Evolutionary conservation across 768 basidiomycete genomes (phyloP), one percentile per base, ranked within the genome.

Genomic region (Auriscalpium microsporum): DNA sequence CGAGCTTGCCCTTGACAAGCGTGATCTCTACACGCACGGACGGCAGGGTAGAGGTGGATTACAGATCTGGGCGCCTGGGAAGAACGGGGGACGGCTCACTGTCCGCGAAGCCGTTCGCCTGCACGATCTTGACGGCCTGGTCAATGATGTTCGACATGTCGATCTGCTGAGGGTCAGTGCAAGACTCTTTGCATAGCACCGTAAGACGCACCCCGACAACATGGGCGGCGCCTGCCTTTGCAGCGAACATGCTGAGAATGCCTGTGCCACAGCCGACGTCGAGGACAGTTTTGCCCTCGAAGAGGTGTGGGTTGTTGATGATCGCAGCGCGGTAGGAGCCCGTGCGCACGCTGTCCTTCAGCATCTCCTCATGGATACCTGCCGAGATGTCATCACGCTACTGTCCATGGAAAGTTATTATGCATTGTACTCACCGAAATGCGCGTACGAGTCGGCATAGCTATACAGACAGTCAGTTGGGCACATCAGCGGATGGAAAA

Each of bases 61-160:
- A 52, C 23, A 45, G 58, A 48, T 50, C 53, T 53, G 36, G 55
- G 53, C 28, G 45, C 10, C 14, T 36, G 28, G 46, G 19, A n/a
- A 23, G 6, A 35, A 45, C 50, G 48, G 35, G 19, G n/a, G 48
- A 48, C 44, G 17, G 76, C 91, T 62, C 59, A 97, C 94, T 87
- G 68, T 96, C 87, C 73, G 86, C 84, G 78, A 97, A 97, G 49
- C 94, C 94, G 63, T 99, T 99, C 14, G 90, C 89, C 63, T 93
- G 87, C 62, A 98, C 84, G 60, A 99, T 99, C 72, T 92, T 95
- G 75, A 87, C 83, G 3, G 96, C 96, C 75, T 98, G 95, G 75
- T 98, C 96, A 71, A 98, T 90, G 73, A 99, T 99, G 75, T 99
- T 99, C 56, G 94, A 96, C 96, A 99, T 99, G 75, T 99, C 96